These are phyloP conservation scores for Ogataea hybrid DNA, from an alignment of 1,139 yeast species.

Conservation along the genomic window DNA sequence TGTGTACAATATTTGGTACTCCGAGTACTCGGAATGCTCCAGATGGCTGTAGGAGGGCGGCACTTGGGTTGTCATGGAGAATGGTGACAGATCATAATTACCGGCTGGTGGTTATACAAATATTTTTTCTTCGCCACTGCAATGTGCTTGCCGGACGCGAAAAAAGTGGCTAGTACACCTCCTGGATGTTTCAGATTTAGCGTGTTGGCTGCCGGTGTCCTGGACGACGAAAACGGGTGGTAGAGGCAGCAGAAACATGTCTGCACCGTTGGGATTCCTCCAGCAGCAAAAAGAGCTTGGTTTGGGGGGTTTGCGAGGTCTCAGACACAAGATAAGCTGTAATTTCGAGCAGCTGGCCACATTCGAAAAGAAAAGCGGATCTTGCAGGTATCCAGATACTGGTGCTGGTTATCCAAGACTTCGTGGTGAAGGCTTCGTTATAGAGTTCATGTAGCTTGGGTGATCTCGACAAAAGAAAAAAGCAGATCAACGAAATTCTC, in stretches of 20 bases:
- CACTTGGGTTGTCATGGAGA: conserved; percentile 13
- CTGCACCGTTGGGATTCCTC: background rate
- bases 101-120: conserved; percentile 4
- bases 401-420: too few species aligned
- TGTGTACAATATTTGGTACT: conserved; percentile 40
- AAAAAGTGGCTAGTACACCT: conserved; percentile 7
- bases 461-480: background rate
- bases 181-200: conserved; percentile 13
- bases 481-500: background rate
- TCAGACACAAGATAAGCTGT: too few species aligned
- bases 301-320: too few species aligned
- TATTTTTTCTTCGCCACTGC: conserved; percentile 13
- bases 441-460: background rate
- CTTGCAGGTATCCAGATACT: background rate
- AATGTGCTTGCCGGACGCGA: conserved; percentile 8
- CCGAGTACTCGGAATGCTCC: conserved; percentile 36
- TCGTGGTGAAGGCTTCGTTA: too few species aligned
- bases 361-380: background rate
- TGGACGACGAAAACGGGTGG: background rate
- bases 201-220: conserved; percentile 5
- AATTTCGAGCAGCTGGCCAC: too few species aligned
- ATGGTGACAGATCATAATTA: conserved; percentile 3
- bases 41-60: conserved; percentile 19
- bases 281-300: background rate
- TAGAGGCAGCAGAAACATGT: background rate